phyloP scores from a whole-genome alignment of 768 basidiomycete species.

The Lactifluus rugatus region DNA sequence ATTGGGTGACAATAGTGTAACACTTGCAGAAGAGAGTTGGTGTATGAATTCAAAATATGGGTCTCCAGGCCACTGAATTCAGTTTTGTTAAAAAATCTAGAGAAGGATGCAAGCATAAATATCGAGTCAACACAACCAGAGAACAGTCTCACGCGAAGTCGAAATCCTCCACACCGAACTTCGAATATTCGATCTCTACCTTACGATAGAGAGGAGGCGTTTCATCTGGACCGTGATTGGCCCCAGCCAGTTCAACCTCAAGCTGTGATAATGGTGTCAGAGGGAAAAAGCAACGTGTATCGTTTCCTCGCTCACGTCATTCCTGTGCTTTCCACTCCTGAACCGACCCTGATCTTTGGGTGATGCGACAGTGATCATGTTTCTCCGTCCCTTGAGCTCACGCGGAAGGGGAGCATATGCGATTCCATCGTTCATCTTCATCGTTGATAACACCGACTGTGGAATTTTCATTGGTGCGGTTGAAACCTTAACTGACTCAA shows the following conservation, averaged over 20 bases:
- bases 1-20: constrained; percentile 79
- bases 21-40: constrained; percentile 83
- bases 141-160: constrained; percentile 71
- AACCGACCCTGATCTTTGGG: constrained; percentile 62
- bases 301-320: constrained; percentile 33
- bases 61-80: constrained; percentile 88
- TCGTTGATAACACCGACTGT: constrained; percentile 57
- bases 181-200: constrained; percentile 97
- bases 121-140: background rate
- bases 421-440: constrained; percentile 83
- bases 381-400: constrained; percentile 75
- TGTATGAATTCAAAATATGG: constrained; percentile 95
- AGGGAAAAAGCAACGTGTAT: background rate
- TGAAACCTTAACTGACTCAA: constrained; percentile 41
- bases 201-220: constrained; percentile 78
- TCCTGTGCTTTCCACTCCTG: constrained; percentile 62
- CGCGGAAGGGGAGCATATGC: constrained; percentile 84
- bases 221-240: constrained; percentile 45
- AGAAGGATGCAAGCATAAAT: background rate
- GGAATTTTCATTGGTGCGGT: constrained; percentile 76
- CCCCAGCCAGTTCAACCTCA: constrained; percentile 42
- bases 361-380: constrained; percentile 50
- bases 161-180: constrained; percentile 98
- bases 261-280: constrained; percentile 26
- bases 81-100: constrained; percentile 81